These are phyloP conservation scores for Lentinula detonsa DNA, from an alignment of 768 basidiomycete species.

Conservation along the genomic window DNA sequence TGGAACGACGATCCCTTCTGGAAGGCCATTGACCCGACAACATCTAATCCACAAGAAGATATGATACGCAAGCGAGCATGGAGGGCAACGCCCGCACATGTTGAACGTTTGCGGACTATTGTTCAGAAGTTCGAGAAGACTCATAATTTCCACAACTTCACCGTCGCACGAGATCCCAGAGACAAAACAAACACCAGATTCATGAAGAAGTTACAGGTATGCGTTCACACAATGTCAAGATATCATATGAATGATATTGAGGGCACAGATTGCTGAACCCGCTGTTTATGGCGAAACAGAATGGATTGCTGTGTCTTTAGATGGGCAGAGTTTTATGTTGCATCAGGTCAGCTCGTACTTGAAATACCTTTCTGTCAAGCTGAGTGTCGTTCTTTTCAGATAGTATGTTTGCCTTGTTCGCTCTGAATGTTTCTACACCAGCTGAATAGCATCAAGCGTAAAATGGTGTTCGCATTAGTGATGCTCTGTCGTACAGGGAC, in stretches of 20 bases:
- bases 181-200: slow-evolving; percentile 81
- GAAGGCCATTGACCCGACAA: slow-evolving; percentile 29
- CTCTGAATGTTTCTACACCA: slow-evolving; percentile 9
- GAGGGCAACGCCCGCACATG: slow-evolving; percentile 48
- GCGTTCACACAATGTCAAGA: neutral
- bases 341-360: slow-evolving; percentile 64
- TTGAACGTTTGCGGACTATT: slow-evolving; percentile 50
- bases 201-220: slow-evolving; percentile 84
- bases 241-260: neutral
- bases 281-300: slow-evolving; percentile 86
- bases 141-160: slow-evolving; percentile 98
- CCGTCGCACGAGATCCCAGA: slow-evolving; percentile 77
- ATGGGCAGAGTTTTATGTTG: slow-evolving; percentile 98
- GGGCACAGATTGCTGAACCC: slow-evolving; percentile 69
- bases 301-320: slow-evolving; percentile 90
- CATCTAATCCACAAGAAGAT: slow-evolving; percentile 49
- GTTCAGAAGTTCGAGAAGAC: slow-evolving; percentile 74
- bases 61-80: slow-evolving; percentile 64
- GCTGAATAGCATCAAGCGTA: slow-evolving; percentile 54
- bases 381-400: slow-evolving; percentile 24
- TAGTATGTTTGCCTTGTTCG: slow-evolving; percentile 31
- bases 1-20: slow-evolving; percentile 54
- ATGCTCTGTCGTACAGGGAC: slow-evolving; percentile 71
- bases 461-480: slow-evolving; percentile 92
- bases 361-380: neutral